Evolutionary conservation across 2,329 filamentous ascomycete genomes (phyloP), one percentile per base, ranked within the genome.

Genomic region (Pseudocercospora pini-densiflorae): DNA sequence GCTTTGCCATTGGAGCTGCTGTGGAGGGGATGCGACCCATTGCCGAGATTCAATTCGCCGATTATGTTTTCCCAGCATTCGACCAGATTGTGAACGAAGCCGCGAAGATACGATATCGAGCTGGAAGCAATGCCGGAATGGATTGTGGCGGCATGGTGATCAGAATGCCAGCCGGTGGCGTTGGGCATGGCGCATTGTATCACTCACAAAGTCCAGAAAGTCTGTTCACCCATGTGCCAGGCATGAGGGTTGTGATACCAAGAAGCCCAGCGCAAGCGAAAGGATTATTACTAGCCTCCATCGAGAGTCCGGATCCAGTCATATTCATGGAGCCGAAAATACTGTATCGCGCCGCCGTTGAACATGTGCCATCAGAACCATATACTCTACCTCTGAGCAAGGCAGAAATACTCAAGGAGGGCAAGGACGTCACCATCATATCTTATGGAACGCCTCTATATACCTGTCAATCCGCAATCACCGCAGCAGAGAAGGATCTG

Each of bases 281-380:
- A 79, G 94, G 94, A 1, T 84, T 97, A 2, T 82, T 97, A 59
- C 83, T 97, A 2, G 86, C 91, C 2, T 86, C 92, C 2, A 93
- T 97, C 61, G 88, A 82, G 81, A 88, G 85, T 74, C 92, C 93
- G 68, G 94, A 97, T 77, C 94, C 94, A 0, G 92, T 94, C 68
- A 84, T 97, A 61, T 97, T 97, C 79, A 89, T 97, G 89, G 94
- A 97, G 78, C 94, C 94, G 53, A 97, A 97, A 81, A 92, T 95
- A 55, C 83, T 97, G 12, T 97, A 97, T 79, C 90, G 94, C 21
- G 93, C 94, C 0, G 92, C 94, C 0, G 92, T 97, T 29, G 94
- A 97, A 79, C 92, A 97, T 78, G 94, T 97, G 0, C 94, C 94
- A 0, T 87, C 89, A 0, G 90, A 88, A 23, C 83, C 91, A 2